These are phyloP conservation scores for Blepharisma stoltei DNA, from an alignment of 73 alveolate species.

Conservation along the genomic window DNA sequence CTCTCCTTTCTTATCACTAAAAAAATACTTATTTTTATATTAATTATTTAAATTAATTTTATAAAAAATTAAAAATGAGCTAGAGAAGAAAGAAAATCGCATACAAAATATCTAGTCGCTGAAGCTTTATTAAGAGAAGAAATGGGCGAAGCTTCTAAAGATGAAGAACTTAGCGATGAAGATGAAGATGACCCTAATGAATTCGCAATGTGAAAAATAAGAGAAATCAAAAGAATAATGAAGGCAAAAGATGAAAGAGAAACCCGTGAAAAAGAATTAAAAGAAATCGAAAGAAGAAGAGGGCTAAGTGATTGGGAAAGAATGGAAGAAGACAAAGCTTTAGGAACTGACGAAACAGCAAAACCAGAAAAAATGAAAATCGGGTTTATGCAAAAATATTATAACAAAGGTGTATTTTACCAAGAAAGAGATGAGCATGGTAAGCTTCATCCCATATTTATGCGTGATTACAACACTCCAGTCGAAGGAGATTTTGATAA, in stretches of 20 bases:
- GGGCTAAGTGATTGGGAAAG: slow-evolving; percentile 62
- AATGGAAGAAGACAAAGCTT: slow-evolving; percentile 81
- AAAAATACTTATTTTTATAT: not conserved
- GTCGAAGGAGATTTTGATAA: slow-evolving; percentile 94
- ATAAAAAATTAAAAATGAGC: too few species aligned
- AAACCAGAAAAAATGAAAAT: slow-evolving; percentile 77
- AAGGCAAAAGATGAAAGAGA: slow-evolving; percentile 78
- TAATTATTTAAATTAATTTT: too few species aligned
- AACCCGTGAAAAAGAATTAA: slow-evolving; percentile 46
- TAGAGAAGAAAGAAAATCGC: slow-evolving; percentile 13
- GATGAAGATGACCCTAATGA: slow-evolving; percentile 66
- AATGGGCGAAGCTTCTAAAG: slow-evolving; percentile 52
- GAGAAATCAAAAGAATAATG: slow-evolving; percentile 94
- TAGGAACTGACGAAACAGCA: slow-evolving; percentile 88
- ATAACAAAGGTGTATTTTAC: slow-evolving; percentile 94
- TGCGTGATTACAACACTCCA: slow-evolving; percentile 95
- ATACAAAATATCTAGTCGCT: slow-evolving; percentile 13
- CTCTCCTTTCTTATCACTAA: too few species aligned
- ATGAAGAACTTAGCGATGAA: slow-evolving; percentile 38
- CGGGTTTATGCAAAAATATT: slow-evolving; percentile 91
- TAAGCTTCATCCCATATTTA: slow-evolving; percentile 65
- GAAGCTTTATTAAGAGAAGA: slow-evolving; percentile 40
- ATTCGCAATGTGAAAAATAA: slow-evolving; percentile 90
- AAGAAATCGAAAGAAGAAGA: slow-evolving; percentile 65
- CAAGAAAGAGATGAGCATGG: slow-evolving; percentile 75